These are phyloP conservation scores for Anacardium occidentale DNA, from an alignment of 345 rosid species.

Conservation along the genomic window DNA sequence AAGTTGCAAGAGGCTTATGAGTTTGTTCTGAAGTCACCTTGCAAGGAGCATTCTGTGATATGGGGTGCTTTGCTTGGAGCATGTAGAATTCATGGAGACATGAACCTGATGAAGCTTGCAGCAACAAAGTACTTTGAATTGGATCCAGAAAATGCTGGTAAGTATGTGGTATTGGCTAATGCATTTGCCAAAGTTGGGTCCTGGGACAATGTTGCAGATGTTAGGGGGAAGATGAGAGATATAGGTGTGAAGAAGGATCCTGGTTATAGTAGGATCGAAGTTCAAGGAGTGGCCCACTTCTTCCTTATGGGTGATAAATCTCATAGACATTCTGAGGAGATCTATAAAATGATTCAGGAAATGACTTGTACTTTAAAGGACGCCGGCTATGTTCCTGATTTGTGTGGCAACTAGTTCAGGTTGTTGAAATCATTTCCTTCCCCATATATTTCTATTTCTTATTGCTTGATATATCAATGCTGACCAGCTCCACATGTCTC, in stretches of 20 bases:
- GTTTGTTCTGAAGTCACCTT: constrained; percentile 55
- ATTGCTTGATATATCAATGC: background rate
- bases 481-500: no score
- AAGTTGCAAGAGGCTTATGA: constrained; percentile 61
- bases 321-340: constrained; percentile 45
- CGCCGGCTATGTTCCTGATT: constrained; percentile 37
- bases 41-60: constrained; percentile 47
- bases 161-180: constrained; percentile 63
- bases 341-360: constrained; percentile 43
- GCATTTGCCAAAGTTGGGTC: constrained; percentile 59
- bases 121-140: constrained; percentile 53
- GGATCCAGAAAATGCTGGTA: constrained; percentile 64
- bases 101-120: constrained; percentile 49
- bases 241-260: constrained; percentile 56
- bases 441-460: background rate
- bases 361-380: constrained; percentile 49
- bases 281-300: constrained; percentile 48
- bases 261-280: constrained; percentile 65
- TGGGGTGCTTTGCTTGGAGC: constrained; percentile 82
- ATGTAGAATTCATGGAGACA: constrained; percentile 61
- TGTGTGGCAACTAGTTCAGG: constrained; percentile 26
- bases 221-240: constrained; percentile 52
- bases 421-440: background rate
- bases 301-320: constrained; percentile 55
- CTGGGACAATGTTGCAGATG: constrained; percentile 58